Evolutionary conservation across 2,329 filamentous ascomycete species (phyloP), one percentile per base, ranked within the genome.

Genomic region (Aspergillus pseudoviridinutans): DNA sequence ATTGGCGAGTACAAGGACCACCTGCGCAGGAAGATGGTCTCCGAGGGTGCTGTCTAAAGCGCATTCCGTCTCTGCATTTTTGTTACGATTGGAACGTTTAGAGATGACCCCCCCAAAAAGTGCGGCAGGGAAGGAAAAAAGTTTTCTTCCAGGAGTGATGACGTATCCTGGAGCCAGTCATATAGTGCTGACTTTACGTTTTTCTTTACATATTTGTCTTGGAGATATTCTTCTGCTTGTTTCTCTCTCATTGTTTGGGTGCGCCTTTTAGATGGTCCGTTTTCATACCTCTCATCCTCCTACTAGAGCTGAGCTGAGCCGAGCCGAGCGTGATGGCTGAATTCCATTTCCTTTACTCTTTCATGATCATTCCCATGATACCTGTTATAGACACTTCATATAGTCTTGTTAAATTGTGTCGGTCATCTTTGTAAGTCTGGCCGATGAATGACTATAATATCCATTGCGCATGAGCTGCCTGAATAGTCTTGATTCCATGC

Each of bases 1-100:
- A 99, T 99, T 71, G 88, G 88, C 67, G 87, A 92, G 59, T 99
- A 99, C 90, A 99, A 99, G 90, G 90, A 95, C 81, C 87, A 97
- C 80, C 85, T 99, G 71, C 88, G 93, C 75, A 97, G 97, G 88
- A 97, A 97, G 91, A 99, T 99, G 94, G 80, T 96, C 72, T 85
- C 85, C 49, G 80, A 86, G 56, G 93, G 93, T 76, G 90, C 91
- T 65, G 92, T 97, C 74, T 95, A 90, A 71, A 65, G 25, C n/a
- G 50, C 49, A 53, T 57, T 59, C 35, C 10, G 10, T 47, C 22
- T 24, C 22, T 47, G 22, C 22, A 24, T 47, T 57, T 61, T 61
- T 58, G 58, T 61, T 62, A 73, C 67, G 71, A 72, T 61, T 67
- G 63, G 62, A 69, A 73, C 71, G 71, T 66, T 72, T 29, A 60